Evolutionary conservation across 2,329 filamentous ascomycete genomes (phyloP).

Genomic region (Pseudopyrenochaeta lycopersici): DNA sequence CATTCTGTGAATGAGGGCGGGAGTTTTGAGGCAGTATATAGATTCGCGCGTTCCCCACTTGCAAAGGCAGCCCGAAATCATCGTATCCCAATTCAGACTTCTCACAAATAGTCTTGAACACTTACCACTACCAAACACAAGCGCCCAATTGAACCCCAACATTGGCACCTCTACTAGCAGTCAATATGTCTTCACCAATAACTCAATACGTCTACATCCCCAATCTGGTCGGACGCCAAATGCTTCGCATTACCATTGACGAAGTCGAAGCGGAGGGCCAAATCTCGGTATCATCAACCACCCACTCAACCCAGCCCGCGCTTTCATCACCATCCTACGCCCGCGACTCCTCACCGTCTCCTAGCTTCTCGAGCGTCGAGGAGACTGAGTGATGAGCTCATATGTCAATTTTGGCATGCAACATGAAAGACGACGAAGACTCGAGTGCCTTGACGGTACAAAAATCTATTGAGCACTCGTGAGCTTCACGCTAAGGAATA

Average conservation of each 20-base stretch:
- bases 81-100: slow-evolving; percentile 6
- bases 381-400: slow-evolving; percentile 28
- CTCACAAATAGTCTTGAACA: not conserved
- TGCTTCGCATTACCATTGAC: slow-evolving; percentile 46
- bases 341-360: slow-evolving; percentile 36
- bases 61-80: not conserved
- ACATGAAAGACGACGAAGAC: not conserved
- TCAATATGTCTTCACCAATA: slow-evolving; percentile 39
- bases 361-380: slow-evolving; percentile 39
- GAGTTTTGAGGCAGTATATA: slow-evolving; percentile 10
- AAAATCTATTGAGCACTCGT: not conserved
- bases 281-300: slow-evolving; percentile 17
- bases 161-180: slow-evolving; percentile 1
- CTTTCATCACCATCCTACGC: slow-evolving; percentile 18
- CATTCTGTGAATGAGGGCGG: slow-evolving; percentile 1
- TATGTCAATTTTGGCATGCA: not conserved
- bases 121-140: slow-evolving; percentile 7
- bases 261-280: slow-evolving; percentile 30
- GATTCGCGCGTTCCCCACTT: slow-evolving; percentile 4
- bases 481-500: not conserved
- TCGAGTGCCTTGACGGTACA: not conserved
- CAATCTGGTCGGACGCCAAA: slow-evolving; percentile 49
- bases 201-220: slow-evolving; percentile 50
- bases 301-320: slow-evolving; percentile 23
- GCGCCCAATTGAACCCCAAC: slow-evolving; percentile 1